Base-by-base conservation (phyloP, 495 filamentous ascomycete genomes). In the Chaetomium cochliodes region DNA sequence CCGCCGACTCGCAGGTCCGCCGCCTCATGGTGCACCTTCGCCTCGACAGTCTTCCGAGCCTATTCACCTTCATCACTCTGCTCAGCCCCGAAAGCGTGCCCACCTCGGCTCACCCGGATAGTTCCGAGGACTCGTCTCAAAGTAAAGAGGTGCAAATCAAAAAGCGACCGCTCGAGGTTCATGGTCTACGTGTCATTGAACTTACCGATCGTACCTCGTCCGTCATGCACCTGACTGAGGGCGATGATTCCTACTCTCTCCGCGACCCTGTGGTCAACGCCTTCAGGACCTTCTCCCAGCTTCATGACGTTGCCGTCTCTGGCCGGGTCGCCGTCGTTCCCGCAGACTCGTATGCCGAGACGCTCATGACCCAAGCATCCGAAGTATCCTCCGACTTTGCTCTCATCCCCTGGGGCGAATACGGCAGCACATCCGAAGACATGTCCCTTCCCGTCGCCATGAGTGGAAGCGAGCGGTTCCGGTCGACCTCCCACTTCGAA, bases 151-250 rank as follows among this genome's bases (percentile, higher is more conserved):
- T 70, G 22, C 47, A 70, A 37, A 54, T 73, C 46, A 68, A 69
- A 33, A 82, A 80, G 61, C 75, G 82, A 25, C 84, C 87, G 0
- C 81, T 97, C 4, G 86, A 92, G 71, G 91, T 96, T 0, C 89
- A 97, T 69, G 94, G 92, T 42, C 77, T 97, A 25, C 89, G 93
- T 2, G 80, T 98, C 56, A 76, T 97, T 47, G 91, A 96, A 71
- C 86, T 98, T 25, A 94, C 92, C 0, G 92, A 98, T 65, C 92
- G 94, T 81, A 88, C 89, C 39, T 97, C 94, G 8, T 90, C 92
- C 22, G 92, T 97, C 60, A 98, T 98, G 94, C 89, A 92, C 69
- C 91, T 96, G 7, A 87, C 91, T 0, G 91, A 94, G 64, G 80
- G 86, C 47, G 91, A 93, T 12, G 91, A 92, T 22, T 68, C 74